phyloP scores from a whole-genome alignment of 1,284 basidiomycete genomes.

The Grifola frondosa region DNA sequence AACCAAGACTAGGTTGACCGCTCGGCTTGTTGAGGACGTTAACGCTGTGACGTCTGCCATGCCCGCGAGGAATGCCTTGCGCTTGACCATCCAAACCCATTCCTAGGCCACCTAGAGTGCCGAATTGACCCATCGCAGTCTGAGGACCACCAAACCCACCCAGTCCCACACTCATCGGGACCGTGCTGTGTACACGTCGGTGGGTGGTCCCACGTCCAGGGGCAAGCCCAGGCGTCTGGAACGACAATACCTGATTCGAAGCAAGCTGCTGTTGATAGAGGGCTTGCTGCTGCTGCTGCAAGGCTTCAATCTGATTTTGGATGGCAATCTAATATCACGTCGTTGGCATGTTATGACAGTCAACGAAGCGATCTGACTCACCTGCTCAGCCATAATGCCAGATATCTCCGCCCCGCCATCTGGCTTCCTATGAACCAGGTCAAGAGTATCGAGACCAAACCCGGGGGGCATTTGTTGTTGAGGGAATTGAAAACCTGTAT shows the following conservation, averaged over 20 bases:
- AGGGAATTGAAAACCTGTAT: slow-evolving; percentile 78
- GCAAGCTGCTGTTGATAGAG: slow-evolving; percentile 86
- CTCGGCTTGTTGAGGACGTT: slow-evolving; percentile 82
- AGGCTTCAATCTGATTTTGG: slow-evolving; percentile 86
- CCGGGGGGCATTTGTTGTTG: slow-evolving; percentile 49
- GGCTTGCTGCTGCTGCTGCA: slow-evolving; percentile 89
- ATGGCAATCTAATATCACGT: slow-evolving; percentile 67
- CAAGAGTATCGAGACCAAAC: slow-evolving; percentile 35
- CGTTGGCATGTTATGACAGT: background rate
- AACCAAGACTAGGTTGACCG: slow-evolving; percentile 49
- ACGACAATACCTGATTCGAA: slow-evolving; percentile 70
- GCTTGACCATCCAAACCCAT: slow-evolving; percentile 66
- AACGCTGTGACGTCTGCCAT: slow-evolving; percentile 91
- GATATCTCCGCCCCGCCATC: slow-evolving; percentile 74
- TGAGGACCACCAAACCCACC: slow-evolving; percentile 47
- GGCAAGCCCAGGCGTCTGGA: slow-evolving; percentile 68
- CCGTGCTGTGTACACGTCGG: slow-evolving; percentile 87
- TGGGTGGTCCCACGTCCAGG: slow-evolving; percentile 66
- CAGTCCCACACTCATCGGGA: slow-evolving; percentile 58
- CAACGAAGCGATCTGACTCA: slow-evolving; percentile 32
- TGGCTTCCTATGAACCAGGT: slow-evolving; percentile 51
- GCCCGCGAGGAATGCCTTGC: slow-evolving; percentile 73
- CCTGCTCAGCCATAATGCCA: slow-evolving; percentile 90
- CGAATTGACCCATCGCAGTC: slow-evolving; percentile 69
- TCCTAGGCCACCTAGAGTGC: slow-evolving; percentile 52